Base-by-base conservation (phyloP, 2,329 filamentous ascomycete species). In the Lomentospora prolificans region DNA sequence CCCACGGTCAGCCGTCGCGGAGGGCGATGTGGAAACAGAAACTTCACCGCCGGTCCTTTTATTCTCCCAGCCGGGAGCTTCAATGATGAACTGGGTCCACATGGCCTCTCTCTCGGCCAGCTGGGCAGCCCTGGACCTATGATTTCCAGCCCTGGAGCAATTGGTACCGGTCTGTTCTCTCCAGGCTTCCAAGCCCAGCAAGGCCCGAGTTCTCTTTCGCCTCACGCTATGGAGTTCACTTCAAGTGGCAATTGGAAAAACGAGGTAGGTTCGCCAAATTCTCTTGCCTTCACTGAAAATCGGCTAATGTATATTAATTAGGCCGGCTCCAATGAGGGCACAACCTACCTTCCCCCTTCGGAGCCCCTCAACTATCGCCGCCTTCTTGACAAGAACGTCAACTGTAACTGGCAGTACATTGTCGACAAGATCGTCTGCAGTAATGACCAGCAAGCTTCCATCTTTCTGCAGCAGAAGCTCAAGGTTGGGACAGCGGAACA, bases 401-500 rank as follows among this genome's bases (percentile, higher is more conserved):
- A 89, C 65, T 97, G 92, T 73, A 95, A 99, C 74, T 99, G 92
- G 94, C 95, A 94, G 73, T 96, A 96, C 69, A 96, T 99, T 63
- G 94, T 99, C 56, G 92, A 99, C 75, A 97, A 97, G 77, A 99
- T 99, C 67, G 91, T 99, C 62, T 95, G 90, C 81, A 96, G 91
- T 75, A 97, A 99, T 69, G 94, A 99, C 67, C 94, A 99, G 71
- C 94, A 99, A 71, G 94, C 95, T 8, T 99, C 94, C 2, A 97
- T 99, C 65, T 99, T 99, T 72, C 77, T 99, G 48, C 94, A 99
- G 70, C 94, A 99, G 73, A 99, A 99, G 75, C 87, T 99, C 63
- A 99, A 99, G 74, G 88, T 96, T 59, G 91, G 91, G 58, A 96
- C 91, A 3, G 79, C 86, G 0, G 91, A 97, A 65, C 94, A 97